Evolutionary conservation across 2,329 filamentous ascomycete species (phyloP).

Genomic region (Geoglossum cookeanum): DNA sequence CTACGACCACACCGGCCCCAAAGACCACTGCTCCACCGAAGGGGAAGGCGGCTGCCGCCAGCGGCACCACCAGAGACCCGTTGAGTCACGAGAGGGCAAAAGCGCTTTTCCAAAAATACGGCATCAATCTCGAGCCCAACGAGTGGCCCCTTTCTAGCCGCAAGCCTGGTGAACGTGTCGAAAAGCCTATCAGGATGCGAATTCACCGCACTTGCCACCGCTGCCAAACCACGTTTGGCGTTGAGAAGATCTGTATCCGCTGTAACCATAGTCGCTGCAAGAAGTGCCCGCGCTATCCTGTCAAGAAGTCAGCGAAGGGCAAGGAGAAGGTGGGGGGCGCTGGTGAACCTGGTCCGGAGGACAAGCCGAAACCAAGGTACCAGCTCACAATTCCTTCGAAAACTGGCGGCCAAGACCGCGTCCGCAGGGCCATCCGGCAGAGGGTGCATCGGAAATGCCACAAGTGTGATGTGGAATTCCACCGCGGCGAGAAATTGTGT

Average conservation of each 20-base stretch:
- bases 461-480: constrained; percentile 47
- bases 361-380: constrained; percentile 29
- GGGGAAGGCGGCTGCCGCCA: background rate
- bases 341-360: constrained; percentile 1
- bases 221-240: constrained; percentile 56
- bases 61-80: background rate
- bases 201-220: constrained; percentile 64
- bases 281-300: constrained; percentile 57
- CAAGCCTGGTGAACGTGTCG: constrained; percentile 33
- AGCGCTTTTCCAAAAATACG: constrained; percentile 20
- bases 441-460: constrained; percentile 61
- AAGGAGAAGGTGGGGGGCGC: background rate
- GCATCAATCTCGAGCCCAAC: constrained; percentile 17
- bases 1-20: background rate
- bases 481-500: constrained; percentile 41
- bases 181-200: constrained; percentile 61
- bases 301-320: constrained; percentile 27
- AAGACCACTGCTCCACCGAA: background rate
- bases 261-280: constrained; percentile 70
- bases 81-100: constrained; percentile 10
- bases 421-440: constrained; percentile 53
- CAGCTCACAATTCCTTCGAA: constrained; percentile 44
- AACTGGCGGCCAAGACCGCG: constrained; percentile 48
- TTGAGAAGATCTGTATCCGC: constrained; percentile 51
- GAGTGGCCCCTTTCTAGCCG: constrained; percentile 15